phyloP scores from a whole-genome alignment of 495 filamentous ascomycete species.

The Penicillium argentinense region DNA sequence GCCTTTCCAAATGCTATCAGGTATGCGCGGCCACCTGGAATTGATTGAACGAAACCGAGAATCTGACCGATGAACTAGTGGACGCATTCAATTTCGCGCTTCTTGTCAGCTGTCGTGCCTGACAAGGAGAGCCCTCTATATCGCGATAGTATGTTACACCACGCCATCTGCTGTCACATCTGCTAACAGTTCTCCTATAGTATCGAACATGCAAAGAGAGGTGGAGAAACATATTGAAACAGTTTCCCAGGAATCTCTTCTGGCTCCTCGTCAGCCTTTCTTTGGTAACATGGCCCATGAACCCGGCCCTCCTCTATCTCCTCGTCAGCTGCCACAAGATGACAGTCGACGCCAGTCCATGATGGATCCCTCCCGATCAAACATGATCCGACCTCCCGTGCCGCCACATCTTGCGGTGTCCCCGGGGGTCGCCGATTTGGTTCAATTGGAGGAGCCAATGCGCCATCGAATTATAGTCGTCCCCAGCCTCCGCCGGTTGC shows the following conservation, averaged over 20 bases:
- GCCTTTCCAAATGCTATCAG: slow-evolving; percentile 73
- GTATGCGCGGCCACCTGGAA: slow-evolving; percentile 36
- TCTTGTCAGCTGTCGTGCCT: slow-evolving; percentile 67
- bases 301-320: slow-evolving; percentile 78
- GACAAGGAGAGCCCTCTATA: slow-evolving; percentile 60
- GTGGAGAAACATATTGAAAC: slow-evolving; percentile 82
- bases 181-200: slow-evolving; percentile 45
- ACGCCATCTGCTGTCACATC: no score
- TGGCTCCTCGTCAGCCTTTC: slow-evolving; percentile 73
- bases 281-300: slow-evolving; percentile 71
- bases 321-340: slow-evolving; percentile 84
- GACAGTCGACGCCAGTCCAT: slow-evolving; percentile 70
- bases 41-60: background rate
- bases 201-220: slow-evolving; percentile 76
- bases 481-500: slow-evolving; percentile 69
- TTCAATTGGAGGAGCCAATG: slow-evolving; percentile 72
- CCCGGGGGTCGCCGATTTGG: slow-evolving; percentile 81
- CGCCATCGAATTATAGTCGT: slow-evolving; percentile 65
- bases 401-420: slow-evolving; percentile 75
- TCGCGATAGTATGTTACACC: slow-evolving; percentile 53
- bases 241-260: slow-evolving; percentile 67
- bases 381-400: slow-evolving; percentile 70
- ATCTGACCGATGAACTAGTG: slow-evolving; percentile 39
- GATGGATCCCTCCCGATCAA: no score
- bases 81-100: slow-evolving; percentile 75